Percentiles rank a stretch among this genome's conserved stretches.
Conservation (phyloP, 192 early-diverging fungal genomes). For the Rhizophlyctis rosea region DNA sequence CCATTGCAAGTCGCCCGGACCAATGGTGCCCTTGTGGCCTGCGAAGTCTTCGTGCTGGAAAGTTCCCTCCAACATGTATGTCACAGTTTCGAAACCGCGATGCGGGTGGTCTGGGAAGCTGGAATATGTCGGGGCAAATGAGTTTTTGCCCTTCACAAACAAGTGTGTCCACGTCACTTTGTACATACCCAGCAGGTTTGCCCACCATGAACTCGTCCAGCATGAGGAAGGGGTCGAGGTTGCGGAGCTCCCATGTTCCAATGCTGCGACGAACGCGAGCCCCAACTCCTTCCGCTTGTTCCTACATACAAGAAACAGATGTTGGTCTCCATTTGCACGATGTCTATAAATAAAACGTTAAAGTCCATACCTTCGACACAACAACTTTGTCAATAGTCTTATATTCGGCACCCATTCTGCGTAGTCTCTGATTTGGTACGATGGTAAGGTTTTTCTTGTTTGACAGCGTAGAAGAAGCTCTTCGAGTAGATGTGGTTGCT, state of each 20-base stretch:
- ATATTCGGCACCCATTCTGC: too few relatives aligned
- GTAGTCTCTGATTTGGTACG: too few relatives aligned
- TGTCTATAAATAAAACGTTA: too few relatives aligned
- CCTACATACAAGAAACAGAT: too few relatives aligned
- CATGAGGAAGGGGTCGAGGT: conserved; percentile 89
- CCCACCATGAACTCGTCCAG: conserved; percentile 58
- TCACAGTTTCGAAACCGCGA: conserved; percentile 68
- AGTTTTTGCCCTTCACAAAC: conserved; percentile 65
- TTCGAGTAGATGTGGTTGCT: too few relatives aligned
- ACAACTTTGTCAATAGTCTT: too few relatives aligned
- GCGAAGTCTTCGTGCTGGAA: conserved; percentile 59
- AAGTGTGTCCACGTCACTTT: too few relatives aligned
- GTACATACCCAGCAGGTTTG: conserved; percentile 28
- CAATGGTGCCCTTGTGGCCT: conserved; percentile 49
- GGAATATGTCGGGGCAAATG: conserved; percentile 2
- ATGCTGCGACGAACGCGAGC: conserved; percentile 78
- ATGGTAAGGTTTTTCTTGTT: too few relatives aligned
- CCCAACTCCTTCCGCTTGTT: conserved; percentile 70
- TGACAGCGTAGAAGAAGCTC: too few relatives aligned
- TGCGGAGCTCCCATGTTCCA: conserved; percentile 58
- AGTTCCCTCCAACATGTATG: conserved; percentile 56
- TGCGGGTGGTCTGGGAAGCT: conserved; percentile 56
- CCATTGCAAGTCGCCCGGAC: conserved; percentile 58
- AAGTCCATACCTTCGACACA: too few relatives aligned
- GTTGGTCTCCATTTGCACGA: too few relatives aligned